phyloP scores from a whole-genome alignment of 2,329 filamentous ascomycete species.

The Botrytis deweyae region DNA sequence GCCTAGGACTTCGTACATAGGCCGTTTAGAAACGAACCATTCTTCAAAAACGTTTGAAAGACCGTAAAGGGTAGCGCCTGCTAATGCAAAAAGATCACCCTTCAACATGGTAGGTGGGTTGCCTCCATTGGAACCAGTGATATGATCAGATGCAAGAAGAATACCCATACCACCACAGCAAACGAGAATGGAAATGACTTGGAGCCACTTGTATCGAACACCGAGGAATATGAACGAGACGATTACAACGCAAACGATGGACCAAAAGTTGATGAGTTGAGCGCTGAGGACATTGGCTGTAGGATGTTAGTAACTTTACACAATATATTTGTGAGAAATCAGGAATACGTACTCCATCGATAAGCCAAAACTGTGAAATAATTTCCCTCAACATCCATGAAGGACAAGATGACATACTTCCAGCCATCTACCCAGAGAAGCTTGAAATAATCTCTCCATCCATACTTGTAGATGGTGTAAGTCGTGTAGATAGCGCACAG shows the following conservation, averaged over 20 bases:
- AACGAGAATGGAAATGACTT: slow-evolving; percentile 83
- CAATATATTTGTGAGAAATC: not conserved
- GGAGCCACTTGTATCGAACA: slow-evolving; percentile 86
- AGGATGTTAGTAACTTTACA: slow-evolving; percentile 27
- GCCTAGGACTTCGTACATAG: slow-evolving; percentile 89
- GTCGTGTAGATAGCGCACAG: slow-evolving; percentile 79
- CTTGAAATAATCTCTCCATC: slow-evolving; percentile 65
- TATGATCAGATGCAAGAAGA: slow-evolving; percentile 82
- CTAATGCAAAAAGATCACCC: slow-evolving; percentile 87
- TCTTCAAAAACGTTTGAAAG: slow-evolving; percentile 90
- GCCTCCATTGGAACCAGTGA: slow-evolving; percentile 72
- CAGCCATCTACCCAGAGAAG: slow-evolving; percentile 73
- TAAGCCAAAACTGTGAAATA: slow-evolving; percentile 98
- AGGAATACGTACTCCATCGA: slow-evolving; percentile 45
- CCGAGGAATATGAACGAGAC: slow-evolving; percentile 79
- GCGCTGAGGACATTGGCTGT: slow-evolving; percentile 83
- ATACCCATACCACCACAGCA: slow-evolving; percentile 89
- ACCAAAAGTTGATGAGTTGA: slow-evolving; percentile 98
- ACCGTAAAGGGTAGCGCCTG: slow-evolving; percentile 89
- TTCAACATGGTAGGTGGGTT: slow-evolving; percentile 71
- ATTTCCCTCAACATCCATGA: slow-evolving; percentile 94
- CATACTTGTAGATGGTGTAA: slow-evolving; percentile 77
- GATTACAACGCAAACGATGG: slow-evolving; percentile 86
- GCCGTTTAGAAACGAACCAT: slow-evolving; percentile 83
- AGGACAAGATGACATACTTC: slow-evolving; percentile 91